Conservation (phyloP, 1,284 basidiomycete species). For the Leccinum pachyderme region DNA sequence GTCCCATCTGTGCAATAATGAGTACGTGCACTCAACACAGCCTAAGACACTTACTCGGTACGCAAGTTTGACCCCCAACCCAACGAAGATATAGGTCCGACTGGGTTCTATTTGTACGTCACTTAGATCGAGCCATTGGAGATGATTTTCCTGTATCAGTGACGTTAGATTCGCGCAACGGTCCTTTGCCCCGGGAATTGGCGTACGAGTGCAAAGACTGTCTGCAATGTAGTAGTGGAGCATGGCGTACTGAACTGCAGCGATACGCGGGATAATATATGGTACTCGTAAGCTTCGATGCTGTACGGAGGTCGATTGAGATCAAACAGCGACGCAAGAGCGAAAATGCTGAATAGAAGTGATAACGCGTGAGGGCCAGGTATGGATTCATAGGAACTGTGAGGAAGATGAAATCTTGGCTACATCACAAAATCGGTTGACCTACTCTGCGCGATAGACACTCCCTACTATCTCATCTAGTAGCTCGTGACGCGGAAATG, state of each 20-base stretch:
- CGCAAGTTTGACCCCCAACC: conserved; percentile 54
- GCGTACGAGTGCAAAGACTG: conserved; percentile 54
- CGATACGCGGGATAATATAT: conserved; percentile 50
- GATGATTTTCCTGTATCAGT: conserved; percentile 49
- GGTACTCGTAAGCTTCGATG: conserved; percentile 56
- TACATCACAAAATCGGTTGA: conserved; percentile 12
- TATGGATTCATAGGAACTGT: conserved; percentile 36
- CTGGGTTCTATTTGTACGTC: conserved; percentile 50
- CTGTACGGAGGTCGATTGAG: conserved; percentile 40
- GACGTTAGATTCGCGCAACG: neutral
- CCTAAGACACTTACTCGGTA: conserved; percentile 45
- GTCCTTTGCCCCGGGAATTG: neutral
- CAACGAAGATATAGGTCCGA: conserved; percentile 53
- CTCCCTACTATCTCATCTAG: conserved; percentile 48
- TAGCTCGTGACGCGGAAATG: conserved; percentile 42
- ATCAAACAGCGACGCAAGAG: conserved; percentile 53
- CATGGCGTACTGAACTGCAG: conserved; percentile 47
- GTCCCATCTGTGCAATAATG: conserved; percentile 50
- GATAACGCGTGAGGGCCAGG: conserved; percentile 45
- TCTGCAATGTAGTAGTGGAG: conserved; percentile 47
- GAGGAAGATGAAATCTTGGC: conserved; percentile 4
- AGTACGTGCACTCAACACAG: conserved; percentile 2
- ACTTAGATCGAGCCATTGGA: conserved; percentile 56
- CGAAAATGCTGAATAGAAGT: conserved; percentile 55
- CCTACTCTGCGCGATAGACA: conserved; percentile 47